These are phyloP conservation scores for Vitis rotundifolia DNA, from an alignment of 164 flowering plant species.

Conservation along the genomic window DNA sequence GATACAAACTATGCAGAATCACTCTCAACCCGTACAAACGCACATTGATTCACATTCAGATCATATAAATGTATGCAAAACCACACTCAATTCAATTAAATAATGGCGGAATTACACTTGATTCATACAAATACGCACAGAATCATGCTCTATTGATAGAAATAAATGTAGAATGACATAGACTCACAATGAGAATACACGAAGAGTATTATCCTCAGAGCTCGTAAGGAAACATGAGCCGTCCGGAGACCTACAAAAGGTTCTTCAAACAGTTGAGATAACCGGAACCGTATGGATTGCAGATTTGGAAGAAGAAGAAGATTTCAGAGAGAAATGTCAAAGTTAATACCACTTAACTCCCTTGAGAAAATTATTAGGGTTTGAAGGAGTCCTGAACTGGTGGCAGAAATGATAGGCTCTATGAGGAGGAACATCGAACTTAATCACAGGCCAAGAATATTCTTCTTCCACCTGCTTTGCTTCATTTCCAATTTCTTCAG, in stretches of 20 bases:
- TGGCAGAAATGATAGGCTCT: constrained; percentile 61
- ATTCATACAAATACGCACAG: too few species aligned
- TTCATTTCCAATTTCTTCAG: constrained; percentile 13
- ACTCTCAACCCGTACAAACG: too few species aligned
- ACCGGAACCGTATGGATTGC: too few species aligned
- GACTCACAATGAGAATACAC: constrained; percentile 62
- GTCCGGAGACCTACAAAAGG: constrained; percentile 81
- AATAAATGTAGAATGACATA: not conserved
- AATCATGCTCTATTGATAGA: not conserved
- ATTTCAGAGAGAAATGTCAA: not conserved
- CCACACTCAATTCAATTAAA: too few species aligned
- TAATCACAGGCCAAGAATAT: constrained; percentile 53
- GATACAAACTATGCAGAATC: too few species aligned
- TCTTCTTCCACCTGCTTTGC: constrained; percentile 14
- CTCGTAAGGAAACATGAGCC: constrained; percentile 82
- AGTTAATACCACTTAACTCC: constrained; percentile 74
- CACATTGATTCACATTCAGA: too few species aligned
- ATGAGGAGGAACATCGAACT: constrained; percentile 60
- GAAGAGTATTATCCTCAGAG: constrained; percentile 80
- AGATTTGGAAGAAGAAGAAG: not conserved
- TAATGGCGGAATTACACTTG: too few species aligned
- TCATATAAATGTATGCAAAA: too few species aligned
- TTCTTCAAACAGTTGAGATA: too few species aligned
- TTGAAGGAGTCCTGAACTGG: constrained; percentile 62
- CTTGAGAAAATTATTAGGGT: constrained; percentile 88